A percentile compares a stretch with the other conserved stretches of the same genome.
Evolutionary conservation across 2,329 filamentous ascomycete species (phyloP).

Genomic region (Colletotrichum trifolii): DNA sequence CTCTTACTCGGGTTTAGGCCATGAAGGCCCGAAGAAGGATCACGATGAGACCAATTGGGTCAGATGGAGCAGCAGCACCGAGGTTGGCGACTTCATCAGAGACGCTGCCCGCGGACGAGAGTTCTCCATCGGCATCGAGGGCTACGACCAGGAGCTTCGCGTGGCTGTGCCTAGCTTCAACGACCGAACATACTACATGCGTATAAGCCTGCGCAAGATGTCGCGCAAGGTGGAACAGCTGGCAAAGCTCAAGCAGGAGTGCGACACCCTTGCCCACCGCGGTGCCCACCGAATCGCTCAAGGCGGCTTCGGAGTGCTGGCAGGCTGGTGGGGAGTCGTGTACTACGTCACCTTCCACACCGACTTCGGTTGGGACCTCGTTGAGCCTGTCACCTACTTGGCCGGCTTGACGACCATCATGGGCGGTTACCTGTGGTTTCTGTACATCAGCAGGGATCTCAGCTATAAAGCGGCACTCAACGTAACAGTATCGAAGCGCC

Average conservation of each 20-base stretch:
- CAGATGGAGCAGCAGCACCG: constrained; percentile 87
- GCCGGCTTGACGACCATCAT: constrained; percentile 88
- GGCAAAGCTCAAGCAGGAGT: constrained; percentile 81
- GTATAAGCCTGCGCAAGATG: constrained; percentile 79
- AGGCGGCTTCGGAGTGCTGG: constrained; percentile 78
- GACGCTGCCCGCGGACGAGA: constrained; percentile 87
- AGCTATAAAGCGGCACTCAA: constrained; percentile 89
- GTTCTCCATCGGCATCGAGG: constrained; percentile 86
- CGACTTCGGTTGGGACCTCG: constrained; percentile 87
- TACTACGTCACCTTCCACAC: constrained; percentile 80
- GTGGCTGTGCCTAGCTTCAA: constrained; percentile 88
- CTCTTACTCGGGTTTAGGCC: constrained; percentile 77
- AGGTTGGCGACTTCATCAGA: constrained; percentile 93
- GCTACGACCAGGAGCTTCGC: constrained; percentile 70
- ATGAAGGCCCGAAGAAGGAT: constrained; percentile 60
- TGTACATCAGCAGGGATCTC: constrained; percentile 91
- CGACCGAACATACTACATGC: constrained; percentile 90
- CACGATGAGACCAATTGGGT: constrained; percentile 70
- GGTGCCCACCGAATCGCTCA: constrained; percentile 84
- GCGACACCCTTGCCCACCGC: constrained; percentile 80
- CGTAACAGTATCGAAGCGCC: constrained; percentile 82
- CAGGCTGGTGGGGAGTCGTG: constrained; percentile 84
- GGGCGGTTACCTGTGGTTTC: constrained; percentile 91
- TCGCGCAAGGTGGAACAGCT: constrained; percentile 75
- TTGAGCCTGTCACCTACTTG: constrained; percentile 91